A percentile compares a stretch with the other conserved stretches of the same genome.
These are phyloP conservation scores for Jatropha podagrica DNA, from an alignment of 441 rosid species.

Conservation along the genomic window DNA sequence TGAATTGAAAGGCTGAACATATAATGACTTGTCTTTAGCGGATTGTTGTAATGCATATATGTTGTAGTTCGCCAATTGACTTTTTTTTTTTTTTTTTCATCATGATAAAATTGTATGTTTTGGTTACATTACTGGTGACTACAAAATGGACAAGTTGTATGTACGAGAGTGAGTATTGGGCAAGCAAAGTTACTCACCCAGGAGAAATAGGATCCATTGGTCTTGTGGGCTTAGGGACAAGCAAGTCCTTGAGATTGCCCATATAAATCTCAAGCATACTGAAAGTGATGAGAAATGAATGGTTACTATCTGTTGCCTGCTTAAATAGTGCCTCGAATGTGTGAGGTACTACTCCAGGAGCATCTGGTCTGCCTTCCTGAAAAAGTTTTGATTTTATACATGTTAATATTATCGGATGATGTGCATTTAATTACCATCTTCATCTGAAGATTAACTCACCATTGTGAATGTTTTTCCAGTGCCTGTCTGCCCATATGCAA, in stretches of 20 bases:
- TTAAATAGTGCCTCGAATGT: conserved; percentile 59
- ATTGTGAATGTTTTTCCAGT: conserved; percentile 83
- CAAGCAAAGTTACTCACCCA: conserved; percentile 41
- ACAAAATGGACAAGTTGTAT: no score
- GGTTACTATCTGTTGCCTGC: conserved; percentile 59
- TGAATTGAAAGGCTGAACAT: conserved; percentile 64
- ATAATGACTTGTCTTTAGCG: conserved; percentile 5
- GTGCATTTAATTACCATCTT: background rate
- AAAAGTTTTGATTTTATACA: background rate
- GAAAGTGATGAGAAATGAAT: conserved; percentile 50
- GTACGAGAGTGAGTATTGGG: background rate
- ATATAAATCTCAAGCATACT: conserved; percentile 89
- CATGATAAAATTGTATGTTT: background rate
- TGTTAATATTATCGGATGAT: background rate
- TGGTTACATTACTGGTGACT: background rate
- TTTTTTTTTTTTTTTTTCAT: background rate
- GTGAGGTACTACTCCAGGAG: conserved; percentile 66
- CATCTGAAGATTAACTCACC: conserved; percentile 41
- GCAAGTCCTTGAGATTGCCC: conserved; percentile 79
- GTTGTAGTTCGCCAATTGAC: background rate
- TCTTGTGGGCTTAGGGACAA: conserved; percentile 54
- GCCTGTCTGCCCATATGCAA: conserved; percentile 87
- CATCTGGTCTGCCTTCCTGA: conserved; percentile 67
- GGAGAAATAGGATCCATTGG: conserved; percentile 54
- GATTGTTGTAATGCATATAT: conserved; percentile 1